Percentiles rank a stretch among this genome's conserved stretches.
Conservation (phyloP, 345 rosid genomes). For the Bretschneidera sinensis region DNA sequence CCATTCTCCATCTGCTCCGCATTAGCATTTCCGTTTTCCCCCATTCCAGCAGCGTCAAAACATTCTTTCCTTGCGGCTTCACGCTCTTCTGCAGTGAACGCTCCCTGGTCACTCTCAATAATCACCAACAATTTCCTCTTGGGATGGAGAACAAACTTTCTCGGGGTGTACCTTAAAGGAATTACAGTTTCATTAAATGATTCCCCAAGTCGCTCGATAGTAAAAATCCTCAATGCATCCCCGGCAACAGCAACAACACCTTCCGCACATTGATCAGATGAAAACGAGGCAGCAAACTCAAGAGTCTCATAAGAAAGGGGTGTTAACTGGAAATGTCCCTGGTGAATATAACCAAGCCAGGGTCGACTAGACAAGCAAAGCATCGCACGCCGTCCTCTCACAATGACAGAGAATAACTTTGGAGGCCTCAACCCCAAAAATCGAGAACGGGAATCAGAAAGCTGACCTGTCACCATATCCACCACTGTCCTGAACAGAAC, state of each 20-base stretch:
- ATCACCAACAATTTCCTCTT: slow-evolving; percentile 73
- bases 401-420: slow-evolving; percentile 72
- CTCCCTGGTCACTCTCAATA: slow-evolving; percentile 96
- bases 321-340: slow-evolving; percentile 86
- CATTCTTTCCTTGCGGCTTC: slow-evolving; percentile 91
- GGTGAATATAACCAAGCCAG: slow-evolving; percentile 98
- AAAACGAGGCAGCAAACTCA: slow-evolving; percentile 93
- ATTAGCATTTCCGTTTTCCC: slow-evolving; percentile 65
- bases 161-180: slow-evolving; percentile 93
- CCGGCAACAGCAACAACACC: slow-evolving; percentile 98
- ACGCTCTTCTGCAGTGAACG: slow-evolving; percentile 90
- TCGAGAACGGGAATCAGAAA: slow-evolving; percentile 94
- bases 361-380: slow-evolving; percentile 94
- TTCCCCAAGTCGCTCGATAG: slow-evolving; percentile 92
- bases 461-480: slow-evolving; percentile 98
- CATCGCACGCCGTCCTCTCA: slow-evolving; percentile 93
- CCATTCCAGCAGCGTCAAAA: slow-evolving; percentile 79
- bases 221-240: slow-evolving; percentile 90
- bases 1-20: slow-evolving; percentile 74
- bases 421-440: slow-evolving; percentile 93
- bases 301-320: slow-evolving; percentile 96
- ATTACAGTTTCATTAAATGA: slow-evolving; percentile 87
- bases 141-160: slow-evolving; percentile 86
- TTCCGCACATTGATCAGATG: slow-evolving; percentile 98
- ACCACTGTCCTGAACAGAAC: slow-evolving; percentile 94